Base-by-base conservation (phyloP, 805 yeast genomes). In the Metschnikowia reukaufii region DNA sequence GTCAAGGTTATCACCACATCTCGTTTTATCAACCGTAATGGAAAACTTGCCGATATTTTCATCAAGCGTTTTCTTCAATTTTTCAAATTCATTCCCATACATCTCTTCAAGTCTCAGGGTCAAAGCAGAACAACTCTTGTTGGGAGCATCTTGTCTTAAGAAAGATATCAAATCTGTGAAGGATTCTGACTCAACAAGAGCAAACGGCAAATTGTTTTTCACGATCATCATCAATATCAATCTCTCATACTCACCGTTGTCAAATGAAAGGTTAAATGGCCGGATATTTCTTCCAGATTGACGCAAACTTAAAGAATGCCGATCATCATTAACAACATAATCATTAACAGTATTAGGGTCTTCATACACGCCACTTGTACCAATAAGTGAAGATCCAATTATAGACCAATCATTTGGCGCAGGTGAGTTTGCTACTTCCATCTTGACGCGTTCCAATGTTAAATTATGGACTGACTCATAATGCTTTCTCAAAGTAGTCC, bases 81-180 rank as follows among this genome's bases (percentile, higher is more conserved):
- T 15, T 6, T 23, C 13, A 3, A 19, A 12, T 9, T 35, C 30
- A 6, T 8, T 19, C 19, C 18, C 30, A 36, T 35, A 36, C 15
- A 35, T 27, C 8, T 12, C 13, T 7, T 27, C 21, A 27, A 42
- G 39, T 18, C 36, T 29, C 9, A 19, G 25, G 19, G 19, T 42
- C 45, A 42, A 35, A 8, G 40, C 19, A 8, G 40, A 27, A 19
- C 45, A 36, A 30, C 40, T 42, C 10, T 35, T 30, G 31, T 10
- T 25, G 21, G 39, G 39, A 27, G 36, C 45, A 29, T 36, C 36
- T 12, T 42, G 40, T 27, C 40, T 42, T 36, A 42, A 42, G 16
- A n/a, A 36, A n/a, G 8, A 10, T 7, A 29, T 19, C 27, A 35
- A 29, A 6, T 15, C 36, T 29, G 30, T 17, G 36, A 35, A 42